Evolutionary conservation across 768 basidiomycete genomes (phyloP).

Genomic region (Galerina marginata): DNA sequence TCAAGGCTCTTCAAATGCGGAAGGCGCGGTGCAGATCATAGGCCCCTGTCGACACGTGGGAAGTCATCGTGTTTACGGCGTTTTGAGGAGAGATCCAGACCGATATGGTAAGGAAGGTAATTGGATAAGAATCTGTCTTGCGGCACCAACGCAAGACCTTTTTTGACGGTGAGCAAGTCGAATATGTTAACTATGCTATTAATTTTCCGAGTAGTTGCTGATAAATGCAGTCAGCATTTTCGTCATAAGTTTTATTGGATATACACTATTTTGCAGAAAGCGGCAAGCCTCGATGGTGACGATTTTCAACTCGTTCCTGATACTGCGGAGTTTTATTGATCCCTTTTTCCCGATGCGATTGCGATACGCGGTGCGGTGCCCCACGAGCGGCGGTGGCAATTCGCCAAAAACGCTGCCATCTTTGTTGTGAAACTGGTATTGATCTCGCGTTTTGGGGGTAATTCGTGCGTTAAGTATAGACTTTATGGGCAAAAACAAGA

Average conservation of each 20-base stretch:
- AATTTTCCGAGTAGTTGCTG: too few species aligned
- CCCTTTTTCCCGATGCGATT: not conserved
- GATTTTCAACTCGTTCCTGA: conserved; percentile 1
- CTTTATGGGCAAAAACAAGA: conserved; percentile 2
- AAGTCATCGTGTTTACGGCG: conserved; percentile 5
- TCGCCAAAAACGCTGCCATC: conserved; percentile 1
- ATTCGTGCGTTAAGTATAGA: not conserved
- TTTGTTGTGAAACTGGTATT: not conserved
- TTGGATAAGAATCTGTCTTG: conserved; percentile 1
- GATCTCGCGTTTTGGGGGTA: not conserved
- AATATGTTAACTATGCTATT: too few species aligned
- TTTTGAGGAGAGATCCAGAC: conserved; percentile 1
- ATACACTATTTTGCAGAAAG: too few species aligned
- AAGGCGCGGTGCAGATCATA: conserved; percentile 16
- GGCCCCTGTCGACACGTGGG: conserved; percentile 9
- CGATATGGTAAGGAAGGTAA: conserved; percentile 1
- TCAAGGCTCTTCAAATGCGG: conserved; percentile 2
- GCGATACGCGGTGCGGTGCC: not conserved
- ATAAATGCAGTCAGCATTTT: too few species aligned
- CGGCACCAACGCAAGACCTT: too few species aligned
- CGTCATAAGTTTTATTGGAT: too few species aligned
- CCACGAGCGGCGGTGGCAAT: not conserved
- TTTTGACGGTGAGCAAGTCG: too few species aligned
- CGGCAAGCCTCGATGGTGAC: not conserved
- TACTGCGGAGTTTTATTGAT: conserved; percentile 8